Evolutionary conservation across 768 basidiomycete species (phyloP), one percentile per base, ranked within the genome.

Genomic region (Hericium erinaceus): DNA sequence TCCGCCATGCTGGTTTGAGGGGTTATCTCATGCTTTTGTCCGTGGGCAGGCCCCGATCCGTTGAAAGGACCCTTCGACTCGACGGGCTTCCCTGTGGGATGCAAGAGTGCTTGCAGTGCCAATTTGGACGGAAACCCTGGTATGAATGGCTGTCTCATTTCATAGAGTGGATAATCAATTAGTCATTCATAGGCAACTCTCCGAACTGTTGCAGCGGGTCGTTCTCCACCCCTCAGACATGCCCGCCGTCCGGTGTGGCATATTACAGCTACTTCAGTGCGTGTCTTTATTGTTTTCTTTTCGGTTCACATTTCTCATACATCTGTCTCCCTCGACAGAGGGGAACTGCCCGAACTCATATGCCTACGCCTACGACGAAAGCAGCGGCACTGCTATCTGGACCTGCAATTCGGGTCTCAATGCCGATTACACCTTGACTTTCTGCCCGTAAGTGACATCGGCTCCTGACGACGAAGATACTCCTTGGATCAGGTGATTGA

Each of bases 331-430:
- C 40, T 12, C 13, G 39, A 24, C 64, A 75, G 71, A 77, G 66
- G 49, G 61, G 39, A 73, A 67, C 55, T 79, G 76, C 65, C 76
- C 75, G 4, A 74, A 76, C 57, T 68, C 77, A 8, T 81, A 80
- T 59, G 80, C 73, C 4, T 83, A 81, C 59, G 78, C 81, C 2
- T 83, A 74, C 61, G 82, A 83, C 62, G 81, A 83, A 64, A 61
- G 69, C 26, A 72, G 69, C 59, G 74, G 79, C 61, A 72, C 79
- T 0, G 81, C 84, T 0, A 69, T 83, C 41, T 82, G 75, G 72
- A 80, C 73, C 1, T 84, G 83, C 66, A 60, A 68, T 13, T 71
- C 79, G 8, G 41, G 58, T 11, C 51, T 59, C 40, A 61, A 63
- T 10, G 66, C 65, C 13, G 64, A 70, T 28, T 70, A 69, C 52